A percentile compares a stretch with the other conserved stretches of the same genome.
Conservation (phyloP, 2,329 filamentous ascomycete species). For the Aspergillus persii region DNA sequence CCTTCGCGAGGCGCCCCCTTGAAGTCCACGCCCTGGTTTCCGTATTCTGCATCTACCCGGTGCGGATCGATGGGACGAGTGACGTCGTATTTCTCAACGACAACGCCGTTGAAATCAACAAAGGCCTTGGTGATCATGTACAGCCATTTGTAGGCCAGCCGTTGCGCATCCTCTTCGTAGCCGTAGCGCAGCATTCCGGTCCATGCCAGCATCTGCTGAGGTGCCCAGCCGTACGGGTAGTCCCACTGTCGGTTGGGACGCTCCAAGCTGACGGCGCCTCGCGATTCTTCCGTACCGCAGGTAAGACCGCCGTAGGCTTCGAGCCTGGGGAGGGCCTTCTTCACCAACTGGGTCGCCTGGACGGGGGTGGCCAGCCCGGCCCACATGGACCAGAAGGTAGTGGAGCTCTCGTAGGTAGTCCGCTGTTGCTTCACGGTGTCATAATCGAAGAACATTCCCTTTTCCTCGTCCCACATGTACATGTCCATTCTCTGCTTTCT, state of each 20-base stretch:
- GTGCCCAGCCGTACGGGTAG: conserved; percentile 96
- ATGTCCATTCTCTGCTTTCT: conserved; percentile 86
- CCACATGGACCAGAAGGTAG: conserved; percentile 98
- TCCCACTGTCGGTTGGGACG: conserved; percentile 97
- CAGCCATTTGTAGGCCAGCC: conserved; percentile 91
- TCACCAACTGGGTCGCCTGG: conserved; percentile 81
- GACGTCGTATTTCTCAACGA: conserved; percentile 98
- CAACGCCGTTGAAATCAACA: conserved; percentile 96
- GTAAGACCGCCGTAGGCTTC: conserved; percentile 85
- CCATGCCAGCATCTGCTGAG: conserved; percentile 98
- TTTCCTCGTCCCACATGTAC: conserved; percentile 86
- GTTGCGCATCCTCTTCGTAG: conserved; percentile 84
- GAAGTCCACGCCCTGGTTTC: conserved; percentile 93
- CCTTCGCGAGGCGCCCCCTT: conserved; percentile 95
- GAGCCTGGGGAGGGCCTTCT: conserved; percentile 78
- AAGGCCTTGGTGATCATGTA: conserved; percentile 99
- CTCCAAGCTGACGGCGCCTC: conserved; percentile 73
- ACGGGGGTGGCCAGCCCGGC: conserved; percentile 80
- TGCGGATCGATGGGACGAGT: conserved; percentile 87
- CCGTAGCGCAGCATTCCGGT: conserved; percentile 87
- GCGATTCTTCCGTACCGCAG: conserved; percentile 84
- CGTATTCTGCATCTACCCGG: conserved; percentile 93
- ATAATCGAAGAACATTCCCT: conserved; percentile 98
- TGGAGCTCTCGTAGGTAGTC: conserved; percentile 83
- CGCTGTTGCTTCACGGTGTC: conserved; percentile 78